Evolutionary conservation across 768 basidiomycete species (phyloP).

Genomic region (Lactarius evosmus): DNA sequence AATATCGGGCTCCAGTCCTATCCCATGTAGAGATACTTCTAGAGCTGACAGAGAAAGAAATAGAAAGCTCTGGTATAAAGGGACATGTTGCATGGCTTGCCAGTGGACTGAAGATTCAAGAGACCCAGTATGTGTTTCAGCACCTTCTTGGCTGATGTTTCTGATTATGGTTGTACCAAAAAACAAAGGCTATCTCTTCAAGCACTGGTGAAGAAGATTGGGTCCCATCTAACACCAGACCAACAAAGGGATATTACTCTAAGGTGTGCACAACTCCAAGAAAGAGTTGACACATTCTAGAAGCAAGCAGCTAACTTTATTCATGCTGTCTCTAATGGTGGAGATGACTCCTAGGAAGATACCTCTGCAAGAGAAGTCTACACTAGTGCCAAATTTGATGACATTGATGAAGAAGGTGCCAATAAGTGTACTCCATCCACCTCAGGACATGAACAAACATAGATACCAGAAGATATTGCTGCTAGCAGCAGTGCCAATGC

Average conservation of each 20-base stretch:
- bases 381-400: too few species aligned
- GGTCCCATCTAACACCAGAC: not conserved
- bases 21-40: not conserved
- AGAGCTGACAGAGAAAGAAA: not conserved
- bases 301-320: not conserved
- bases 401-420: too few species aligned
- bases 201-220: not conserved
- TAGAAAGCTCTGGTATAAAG: not conserved
- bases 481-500: too few species aligned
- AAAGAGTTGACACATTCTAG: not conserved
- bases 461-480: too few species aligned
- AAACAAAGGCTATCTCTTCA: not conserved
- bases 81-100: constrained; percentile 2
- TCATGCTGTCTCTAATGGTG: too few species aligned
- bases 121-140: not conserved
- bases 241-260: not conserved
- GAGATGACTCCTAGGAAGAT: too few species aligned
- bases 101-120: constrained; percentile 5
- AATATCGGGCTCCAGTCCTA: not conserved
- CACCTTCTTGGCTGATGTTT: not conserved
- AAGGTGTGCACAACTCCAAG: not conserved
- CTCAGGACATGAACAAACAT: too few species aligned
- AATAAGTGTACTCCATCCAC: too few species aligned
- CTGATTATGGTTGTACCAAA: not conserved
- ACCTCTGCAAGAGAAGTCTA: too few species aligned